Evolutionary conservation across 768 basidiomycete genomes (phyloP).

Genomic region (Mycena albidolilacea): DNA sequence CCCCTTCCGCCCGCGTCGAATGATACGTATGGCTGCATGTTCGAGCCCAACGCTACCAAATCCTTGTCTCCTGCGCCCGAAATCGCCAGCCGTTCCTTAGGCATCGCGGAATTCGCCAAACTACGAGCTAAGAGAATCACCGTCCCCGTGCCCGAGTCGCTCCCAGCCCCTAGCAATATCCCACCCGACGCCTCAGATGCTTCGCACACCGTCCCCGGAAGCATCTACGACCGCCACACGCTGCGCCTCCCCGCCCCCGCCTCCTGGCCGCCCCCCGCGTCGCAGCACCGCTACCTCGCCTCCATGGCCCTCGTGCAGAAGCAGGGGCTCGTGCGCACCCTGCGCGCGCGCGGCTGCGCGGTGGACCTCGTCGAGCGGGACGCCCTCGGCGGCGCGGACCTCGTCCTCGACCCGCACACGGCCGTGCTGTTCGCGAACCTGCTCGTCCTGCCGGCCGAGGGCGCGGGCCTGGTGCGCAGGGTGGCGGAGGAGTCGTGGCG

Average conservation of each 20-base stretch:
- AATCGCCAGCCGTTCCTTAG: conserved; percentile 49
- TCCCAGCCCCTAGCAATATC: neutral
- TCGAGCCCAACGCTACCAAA: conserved; percentile 32
- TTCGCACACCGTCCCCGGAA: conserved; percentile 52
- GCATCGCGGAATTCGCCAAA: conserved; percentile 55
- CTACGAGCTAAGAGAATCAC: conserved; percentile 57
- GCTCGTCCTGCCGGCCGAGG: conserved; percentile 63
- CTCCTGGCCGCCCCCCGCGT: conserved; percentile 47
- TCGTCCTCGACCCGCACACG: conserved; percentile 76
- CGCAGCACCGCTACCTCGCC: conserved; percentile 75
- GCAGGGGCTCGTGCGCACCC: conserved; percentile 67
- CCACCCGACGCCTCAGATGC: conserved; percentile 6
- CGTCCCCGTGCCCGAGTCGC: neutral
- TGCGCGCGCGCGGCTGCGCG: conserved; percentile 60
- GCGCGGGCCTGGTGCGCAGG: conserved; percentile 58
- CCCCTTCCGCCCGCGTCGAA: conserved; percentile 24
- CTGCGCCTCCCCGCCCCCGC: conserved; percentile 55
- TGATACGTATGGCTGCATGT: conserved; percentile 25
- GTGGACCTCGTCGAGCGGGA: conserved; percentile 79
- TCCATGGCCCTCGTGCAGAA: conserved; percentile 81
- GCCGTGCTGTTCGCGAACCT: conserved; percentile 68
- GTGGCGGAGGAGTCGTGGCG: conserved; percentile 76
- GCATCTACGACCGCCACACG: conserved; percentile 62
- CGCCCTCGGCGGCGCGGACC: conserved; percentile 69
- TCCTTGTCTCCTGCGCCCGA: conserved; percentile 38